Evolutionary conservation across 768 basidiomycete genomes (phyloP).

Genomic region (Trametes elegans): DNA sequence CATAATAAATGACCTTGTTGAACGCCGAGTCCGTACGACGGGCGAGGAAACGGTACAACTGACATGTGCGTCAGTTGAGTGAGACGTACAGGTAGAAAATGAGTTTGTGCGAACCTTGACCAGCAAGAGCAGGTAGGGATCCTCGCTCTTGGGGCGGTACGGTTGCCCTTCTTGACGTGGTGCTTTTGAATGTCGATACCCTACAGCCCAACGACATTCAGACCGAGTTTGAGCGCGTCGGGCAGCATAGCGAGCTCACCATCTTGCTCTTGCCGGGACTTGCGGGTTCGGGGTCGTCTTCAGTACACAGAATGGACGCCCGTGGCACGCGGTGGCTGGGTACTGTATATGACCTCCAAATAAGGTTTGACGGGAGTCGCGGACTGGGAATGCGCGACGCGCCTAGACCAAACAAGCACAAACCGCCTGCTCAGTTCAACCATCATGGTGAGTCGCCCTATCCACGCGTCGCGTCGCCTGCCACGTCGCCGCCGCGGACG

Average conservation of each 20-base stretch:
- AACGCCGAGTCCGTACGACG: slow-evolving; percentile 93
- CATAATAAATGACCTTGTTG: slow-evolving; percentile 69
- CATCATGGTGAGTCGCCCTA: slow-evolving; percentile 62
- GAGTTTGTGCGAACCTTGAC: slow-evolving; percentile 74
- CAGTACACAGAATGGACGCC: slow-evolving; percentile 4
- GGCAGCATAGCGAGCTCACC: slow-evolving; percentile 62
- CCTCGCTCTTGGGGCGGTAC: slow-evolving; percentile 96
- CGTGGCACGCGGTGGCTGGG: slow-evolving; percentile 46
- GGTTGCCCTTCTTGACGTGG: slow-evolving; percentile 98
- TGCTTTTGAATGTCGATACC: slow-evolving; percentile 95
- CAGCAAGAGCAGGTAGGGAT: slow-evolving; percentile 96
- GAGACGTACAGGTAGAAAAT: not conserved
- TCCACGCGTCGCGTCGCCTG: slow-evolving; percentile 11
- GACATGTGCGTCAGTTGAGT: slow-evolving; percentile 8
- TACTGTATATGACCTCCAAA: slow-evolving; percentile 57
- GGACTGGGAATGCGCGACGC: slow-evolving; percentile 23
- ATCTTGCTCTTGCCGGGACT: slow-evolving; percentile 59
- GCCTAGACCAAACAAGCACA: slow-evolving; percentile 28
- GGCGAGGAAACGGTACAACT: slow-evolving; percentile 99
- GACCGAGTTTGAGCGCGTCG: slow-evolving; percentile 8
- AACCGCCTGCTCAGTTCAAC: slow-evolving; percentile 31
- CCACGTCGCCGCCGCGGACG: slow-evolving; percentile 5
- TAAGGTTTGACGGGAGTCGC: slow-evolving; percentile 35
- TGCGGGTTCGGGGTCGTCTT: slow-evolving; percentile 49
- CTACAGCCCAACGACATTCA: slow-evolving; percentile 37